Base-by-base conservation (phyloP, 352 stramenopile genomes). In the Pythium sukuiense region DNA sequence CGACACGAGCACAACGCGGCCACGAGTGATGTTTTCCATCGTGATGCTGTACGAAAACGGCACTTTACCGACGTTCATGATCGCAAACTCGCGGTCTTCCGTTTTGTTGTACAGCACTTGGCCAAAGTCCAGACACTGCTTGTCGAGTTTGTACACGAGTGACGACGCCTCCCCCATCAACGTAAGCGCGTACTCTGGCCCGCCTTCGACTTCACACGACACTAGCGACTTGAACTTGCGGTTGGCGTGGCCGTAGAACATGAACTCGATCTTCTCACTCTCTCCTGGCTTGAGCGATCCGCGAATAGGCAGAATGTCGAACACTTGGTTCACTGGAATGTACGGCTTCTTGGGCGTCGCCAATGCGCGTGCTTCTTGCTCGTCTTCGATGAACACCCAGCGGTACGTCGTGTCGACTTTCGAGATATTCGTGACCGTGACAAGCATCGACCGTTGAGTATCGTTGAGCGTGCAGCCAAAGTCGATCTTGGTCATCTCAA, bases 401-500 rank as follows among this genome's bases (percentile, higher is more conserved):
- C 80, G 76, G 58, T 97, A 98, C 27, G 69, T 73, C 24, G 87
- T 96, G 56, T 93, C 70, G 4, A 98, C 90, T 61, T 95, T 93
- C 1, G 90, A 98, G 20, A 86, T 74, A 64, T 99, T 99, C 39
- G 85, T 96, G 12, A 98, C 79, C 11, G 77, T 77, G 35, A 98
- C 69, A 16, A 64, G 72, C 59, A 97, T 80, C 24, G 90, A 87
- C 60, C 96, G 97, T 57, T 96, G 92, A 13, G 96, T 99, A 72
- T 98, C 96, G 69, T 99, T 99, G 32, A 99, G 78, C 20, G 96
- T 87, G 70, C 90, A 98, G 27, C 96, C 96, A 67, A 99, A 99
- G 61, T 97, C 93, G 39, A 99, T 86, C 37, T 85, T 86, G 13
- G 76, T 82, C 30, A 65, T 91, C 65, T 98, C 92, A 56, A 99